Conservation (phyloP, 106 monocot species). For the Acorus gramineus region DNA sequence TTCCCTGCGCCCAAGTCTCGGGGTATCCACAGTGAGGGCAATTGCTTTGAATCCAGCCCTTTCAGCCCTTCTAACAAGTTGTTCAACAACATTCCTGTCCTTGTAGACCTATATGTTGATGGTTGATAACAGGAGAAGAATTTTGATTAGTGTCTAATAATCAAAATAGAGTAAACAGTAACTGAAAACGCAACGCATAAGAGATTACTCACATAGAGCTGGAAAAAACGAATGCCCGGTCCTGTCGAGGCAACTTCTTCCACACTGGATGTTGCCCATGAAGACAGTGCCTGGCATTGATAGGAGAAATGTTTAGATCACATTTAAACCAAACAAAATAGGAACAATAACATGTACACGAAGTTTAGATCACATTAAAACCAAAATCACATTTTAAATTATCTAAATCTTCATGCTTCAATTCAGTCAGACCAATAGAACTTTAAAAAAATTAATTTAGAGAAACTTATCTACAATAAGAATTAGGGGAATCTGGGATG, state of each 20-base stretch:
- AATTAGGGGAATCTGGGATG: too few species aligned
- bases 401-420: too few species aligned
- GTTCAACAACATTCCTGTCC: constrained; percentile 49
- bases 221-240: constrained; percentile 87
- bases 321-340: not conserved
- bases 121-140: too few species aligned
- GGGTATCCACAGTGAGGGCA: constrained; percentile 49
- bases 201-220: constrained; percentile 60
- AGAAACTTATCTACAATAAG: too few species aligned
- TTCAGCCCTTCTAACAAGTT: constrained; percentile 57
- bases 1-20: constrained; percentile 54
- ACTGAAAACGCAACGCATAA: not conserved
- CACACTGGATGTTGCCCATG: constrained; percentile 71
- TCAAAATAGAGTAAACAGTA: too few species aligned
- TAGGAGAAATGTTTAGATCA: too few species aligned
- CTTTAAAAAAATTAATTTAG: too few species aligned
- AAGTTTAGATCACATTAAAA: not conserved
- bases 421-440: too few species aligned
- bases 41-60: constrained; percentile 53
- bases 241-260: constrained; percentile 92
- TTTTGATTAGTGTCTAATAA: too few species aligned
- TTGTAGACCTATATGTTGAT: constrained; percentile 30
- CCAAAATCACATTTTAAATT: not conserved
- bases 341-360: not conserved
- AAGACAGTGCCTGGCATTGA: constrained; percentile 49